Percentiles rank a stretch among this genome's conserved stretches.
Evolutionary conservation across 108 stramenopile genomes (phyloP).

Genomic region (Skeletonema grethae): DNA sequence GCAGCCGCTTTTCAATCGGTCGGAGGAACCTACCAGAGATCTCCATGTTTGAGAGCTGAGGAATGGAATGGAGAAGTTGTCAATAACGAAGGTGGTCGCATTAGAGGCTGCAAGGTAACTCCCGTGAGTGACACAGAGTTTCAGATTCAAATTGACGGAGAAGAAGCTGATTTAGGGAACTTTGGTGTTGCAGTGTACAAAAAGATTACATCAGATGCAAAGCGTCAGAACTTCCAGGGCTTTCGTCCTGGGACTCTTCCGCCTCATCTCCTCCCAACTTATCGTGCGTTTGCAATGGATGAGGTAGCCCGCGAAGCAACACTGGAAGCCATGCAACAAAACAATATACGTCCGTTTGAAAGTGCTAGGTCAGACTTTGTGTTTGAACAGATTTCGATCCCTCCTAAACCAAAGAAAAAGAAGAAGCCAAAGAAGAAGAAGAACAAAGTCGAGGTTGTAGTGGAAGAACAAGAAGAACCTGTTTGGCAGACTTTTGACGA

Average conservation of each 20-base stretch:
- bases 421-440: constrained; percentile 56
- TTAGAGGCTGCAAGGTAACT: constrained; percentile 61
- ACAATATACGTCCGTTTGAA: constrained; percentile 81
- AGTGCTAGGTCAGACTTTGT: constrained; percentile 56
- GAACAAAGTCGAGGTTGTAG: constrained; percentile 36
- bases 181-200: constrained; percentile 77
- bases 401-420: constrained; percentile 46
- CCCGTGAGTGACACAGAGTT: constrained; percentile 67
- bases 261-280: constrained; percentile 76
- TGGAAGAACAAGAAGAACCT: constrained; percentile 32
- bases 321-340: constrained; percentile 84
- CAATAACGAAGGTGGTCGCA: constrained; percentile 52
- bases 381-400: constrained; percentile 59
- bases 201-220: constrained; percentile 74
- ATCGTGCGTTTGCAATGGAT: constrained; percentile 82
- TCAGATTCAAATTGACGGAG: constrained; percentile 71
- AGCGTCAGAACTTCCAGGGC: constrained; percentile 75
- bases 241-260: constrained; percentile 87
- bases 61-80: constrained; percentile 73
- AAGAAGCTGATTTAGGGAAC: constrained; percentile 77
- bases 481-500: constrained; percentile 64
- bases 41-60: constrained; percentile 20
- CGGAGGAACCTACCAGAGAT: neutral
- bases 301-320: constrained; percentile 80
- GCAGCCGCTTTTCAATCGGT: neutral